Conservation (phyloP, 2,329 filamentous ascomycete genomes). For the Daldinia sp. region DNA sequence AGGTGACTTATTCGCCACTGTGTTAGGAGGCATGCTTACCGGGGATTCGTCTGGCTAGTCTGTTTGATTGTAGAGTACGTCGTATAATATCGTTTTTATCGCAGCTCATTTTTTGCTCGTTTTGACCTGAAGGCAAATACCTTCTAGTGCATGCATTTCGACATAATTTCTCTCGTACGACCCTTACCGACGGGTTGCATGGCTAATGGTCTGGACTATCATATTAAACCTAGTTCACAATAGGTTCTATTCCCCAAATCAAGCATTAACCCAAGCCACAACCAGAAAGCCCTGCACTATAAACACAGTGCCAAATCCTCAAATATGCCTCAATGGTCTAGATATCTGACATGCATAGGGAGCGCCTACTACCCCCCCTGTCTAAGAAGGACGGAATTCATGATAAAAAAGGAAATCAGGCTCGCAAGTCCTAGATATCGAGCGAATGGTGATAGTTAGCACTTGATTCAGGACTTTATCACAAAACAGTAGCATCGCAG, state of each 20-base stretch:
- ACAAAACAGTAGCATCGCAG: not conserved
- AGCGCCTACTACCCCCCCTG: not conserved
- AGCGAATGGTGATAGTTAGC: not conserved
- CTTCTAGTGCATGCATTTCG: too few species aligned
- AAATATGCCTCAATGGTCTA: not conserved
- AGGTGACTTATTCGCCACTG: not conserved
- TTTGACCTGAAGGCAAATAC: too few species aligned
- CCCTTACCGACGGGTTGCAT: too few species aligned
- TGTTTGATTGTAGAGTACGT: not conserved
- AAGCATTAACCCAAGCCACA: not conserved
- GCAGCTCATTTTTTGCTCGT: too few species aligned
- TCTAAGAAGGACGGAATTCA: not conserved
- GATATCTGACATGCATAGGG: not conserved
- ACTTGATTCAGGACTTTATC: not conserved
- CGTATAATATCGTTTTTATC: not conserved
- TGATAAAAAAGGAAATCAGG: not conserved
- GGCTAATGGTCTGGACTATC: too few species aligned
- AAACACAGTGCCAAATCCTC: not conserved
- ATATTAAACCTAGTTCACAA: too few species aligned
- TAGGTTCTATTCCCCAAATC: too few species aligned
- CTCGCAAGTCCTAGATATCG: not conserved
- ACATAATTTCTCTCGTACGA: too few species aligned
- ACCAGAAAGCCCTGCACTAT: not conserved
- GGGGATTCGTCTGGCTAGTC: not conserved
- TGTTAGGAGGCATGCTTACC: not conserved